Evolutionary conservation across 306 rosid species (phyloP).

Genomic region (Corylus avellana): DNA sequence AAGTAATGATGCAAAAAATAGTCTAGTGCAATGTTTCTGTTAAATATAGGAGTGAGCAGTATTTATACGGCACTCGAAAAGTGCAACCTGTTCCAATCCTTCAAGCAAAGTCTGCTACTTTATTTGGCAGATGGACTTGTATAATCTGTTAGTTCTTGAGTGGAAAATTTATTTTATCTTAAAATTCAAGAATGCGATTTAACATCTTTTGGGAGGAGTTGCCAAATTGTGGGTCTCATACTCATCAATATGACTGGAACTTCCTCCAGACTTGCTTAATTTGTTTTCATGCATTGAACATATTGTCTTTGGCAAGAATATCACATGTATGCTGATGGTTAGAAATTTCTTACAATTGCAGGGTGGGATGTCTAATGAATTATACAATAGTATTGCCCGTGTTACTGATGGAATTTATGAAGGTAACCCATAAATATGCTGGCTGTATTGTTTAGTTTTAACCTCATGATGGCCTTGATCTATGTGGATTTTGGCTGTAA

Average conservation of each 20-base stretch:
- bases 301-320: conserved; percentile 19
- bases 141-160: not conserved
- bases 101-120: not conserved
- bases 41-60: not conserved
- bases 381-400: conserved; percentile 88
- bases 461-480: conserved; percentile 11
- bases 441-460: conserved; percentile 25
- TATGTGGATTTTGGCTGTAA: conserved; percentile 24
- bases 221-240: not conserved
- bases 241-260: not conserved
- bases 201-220: not conserved
- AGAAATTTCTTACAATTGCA: conserved; percentile 40
- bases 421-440: conserved; percentile 45
- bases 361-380: conserved; percentile 99
- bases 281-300: conserved; percentile 5
- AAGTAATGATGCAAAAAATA: not conserved
- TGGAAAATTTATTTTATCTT: conserved; percentile 6
- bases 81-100: not conserved
- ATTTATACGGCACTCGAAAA: conserved; percentile 8
- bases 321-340: conserved; percentile 9
- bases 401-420: conserved; percentile 96
- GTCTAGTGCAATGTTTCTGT: not conserved
- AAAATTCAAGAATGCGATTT: not conserved
- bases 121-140: not conserved
- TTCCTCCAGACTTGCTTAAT: not conserved